Conservation (phyloP, 2,329 filamentous ascomycete genomes). For the Venturia carpophila region DNA sequence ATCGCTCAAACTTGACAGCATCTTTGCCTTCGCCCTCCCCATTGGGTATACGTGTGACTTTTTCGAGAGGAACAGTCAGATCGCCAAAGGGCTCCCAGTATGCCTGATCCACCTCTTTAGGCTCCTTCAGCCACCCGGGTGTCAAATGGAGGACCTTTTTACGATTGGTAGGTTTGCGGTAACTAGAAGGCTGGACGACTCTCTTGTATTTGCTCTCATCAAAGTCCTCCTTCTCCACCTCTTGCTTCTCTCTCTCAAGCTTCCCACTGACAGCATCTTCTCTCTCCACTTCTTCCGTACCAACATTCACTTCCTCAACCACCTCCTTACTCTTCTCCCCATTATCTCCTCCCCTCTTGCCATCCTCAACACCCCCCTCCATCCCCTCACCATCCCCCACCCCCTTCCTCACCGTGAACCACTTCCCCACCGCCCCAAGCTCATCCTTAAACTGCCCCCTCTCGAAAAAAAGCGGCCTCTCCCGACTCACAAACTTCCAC, state of each 20-base stretch:
- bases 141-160: neutral
- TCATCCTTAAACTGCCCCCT: slow-evolving; percentile 8
- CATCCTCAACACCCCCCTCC: neutral
- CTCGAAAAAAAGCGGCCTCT: neutral
- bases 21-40: slow-evolving; percentile 27
- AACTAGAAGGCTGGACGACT: neutral
- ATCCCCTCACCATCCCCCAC: neutral
- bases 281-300: neutral
- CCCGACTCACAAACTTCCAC: neutral
- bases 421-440: neutral
- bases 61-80: slow-evolving; percentile 52
- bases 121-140: neutral
- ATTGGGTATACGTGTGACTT: slow-evolving; percentile 34
- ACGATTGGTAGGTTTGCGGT: neutral
- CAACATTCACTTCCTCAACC: neutral
- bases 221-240: neutral
- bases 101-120: neutral
- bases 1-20: slow-evolving; percentile 42
- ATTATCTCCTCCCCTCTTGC: neutral
- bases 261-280: neutral
- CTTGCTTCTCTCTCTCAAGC: neutral
- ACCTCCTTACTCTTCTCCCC: neutral
- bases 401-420: neutral
- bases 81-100: slow-evolving; percentile 26
- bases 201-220: neutral